Evolutionary conservation across 2,329 filamentous ascomycete species (phyloP), one percentile per base, ranked within the genome.

Genomic region (Emmonsia crescens): DNA sequence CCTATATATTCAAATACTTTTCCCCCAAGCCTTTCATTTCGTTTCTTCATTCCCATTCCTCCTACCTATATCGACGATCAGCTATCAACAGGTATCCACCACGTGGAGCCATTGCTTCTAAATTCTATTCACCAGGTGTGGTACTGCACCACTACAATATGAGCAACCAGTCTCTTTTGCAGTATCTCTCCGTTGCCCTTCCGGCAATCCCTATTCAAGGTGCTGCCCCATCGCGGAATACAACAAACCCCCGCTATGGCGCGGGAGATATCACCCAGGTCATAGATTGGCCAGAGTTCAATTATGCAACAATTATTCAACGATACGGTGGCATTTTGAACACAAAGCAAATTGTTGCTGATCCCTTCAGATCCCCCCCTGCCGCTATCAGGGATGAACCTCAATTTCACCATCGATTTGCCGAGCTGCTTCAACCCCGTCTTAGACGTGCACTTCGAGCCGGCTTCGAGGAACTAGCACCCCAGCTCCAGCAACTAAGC

Each of bases 391-490:
- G 3, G 44, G 44, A 48, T 48, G 4, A 48, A n/a, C 44, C 44
- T n/a, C 44, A 48, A 24, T 48, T 48, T n/a, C 44, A 48, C 44
- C 44, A 6, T 12, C 44, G 44, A 16, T 48, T 51, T 40, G 27
- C 44, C 8, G 42, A 49, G 14, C 21, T 59, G 6, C 9, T 59
- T 40, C n/a, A n/a, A 10, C 24, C 38, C 9, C 57, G 38, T 12
- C 8, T 61, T 6, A 27, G 59, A 19, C 59, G 51, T 36, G 49
- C 29, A 16, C 52, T 61, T 8, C 59, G 59, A 56, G 57, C 38
- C 14, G 57, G 36, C 21, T 59, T 59, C 42, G 27, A 42, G 33
- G 4, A 44, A 21, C 33, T 59, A n/a, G 21, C 38, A 9, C 19
- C 9, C 3, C 14, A 10, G 9, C 36, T 33, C 49, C 51, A 55